Evolutionary conservation across 805 yeast genomes (phyloP).

Genomic region (Candida patagonica): DNA sequence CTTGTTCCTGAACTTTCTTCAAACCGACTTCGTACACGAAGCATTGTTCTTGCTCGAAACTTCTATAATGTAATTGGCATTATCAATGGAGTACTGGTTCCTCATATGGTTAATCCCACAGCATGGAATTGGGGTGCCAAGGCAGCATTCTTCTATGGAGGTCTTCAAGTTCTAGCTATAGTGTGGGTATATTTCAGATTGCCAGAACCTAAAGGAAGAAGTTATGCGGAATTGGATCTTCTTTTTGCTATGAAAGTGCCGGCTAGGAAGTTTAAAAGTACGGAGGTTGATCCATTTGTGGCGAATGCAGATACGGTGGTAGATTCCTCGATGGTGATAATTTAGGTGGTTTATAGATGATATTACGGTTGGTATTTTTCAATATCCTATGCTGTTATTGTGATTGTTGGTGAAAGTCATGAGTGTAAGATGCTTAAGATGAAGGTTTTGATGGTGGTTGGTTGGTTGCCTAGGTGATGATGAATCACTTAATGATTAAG

Average conservation of each 20-base stretch:
- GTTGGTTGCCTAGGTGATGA: too few relatives aligned
- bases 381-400: too few relatives aligned
- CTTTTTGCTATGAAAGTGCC: constrained; percentile 33
- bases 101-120: constrained; percentile 33
- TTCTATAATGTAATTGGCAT: constrained; percentile 17
- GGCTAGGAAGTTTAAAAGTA: constrained; percentile 22
- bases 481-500: too few relatives aligned
- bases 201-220: constrained; percentile 51
- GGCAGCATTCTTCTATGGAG: constrained; percentile 40
- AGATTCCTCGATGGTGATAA: too few relatives aligned
- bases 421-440: too few relatives aligned
- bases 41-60: constrained; percentile 34
- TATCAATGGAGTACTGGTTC: constrained; percentile 19
- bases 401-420: too few relatives aligned
- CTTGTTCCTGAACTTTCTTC: constrained; percentile 37
- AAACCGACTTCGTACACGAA: constrained; percentile 32
- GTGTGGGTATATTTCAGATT: constrained; percentile 41
- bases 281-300: constrained; percentile 15
- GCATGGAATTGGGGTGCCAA: constrained; percentile 40
- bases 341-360: too few relatives aligned
- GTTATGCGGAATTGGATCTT: constrained; percentile 50
- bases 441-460: too few relatives aligned
- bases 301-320: too few relatives aligned
- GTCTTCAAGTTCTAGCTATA: constrained; percentile 20
- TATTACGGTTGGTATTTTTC: too few relatives aligned